Base-by-base conservation (phyloP, 1,139 yeast species). In the Yamadazyma sp. region DNA sequence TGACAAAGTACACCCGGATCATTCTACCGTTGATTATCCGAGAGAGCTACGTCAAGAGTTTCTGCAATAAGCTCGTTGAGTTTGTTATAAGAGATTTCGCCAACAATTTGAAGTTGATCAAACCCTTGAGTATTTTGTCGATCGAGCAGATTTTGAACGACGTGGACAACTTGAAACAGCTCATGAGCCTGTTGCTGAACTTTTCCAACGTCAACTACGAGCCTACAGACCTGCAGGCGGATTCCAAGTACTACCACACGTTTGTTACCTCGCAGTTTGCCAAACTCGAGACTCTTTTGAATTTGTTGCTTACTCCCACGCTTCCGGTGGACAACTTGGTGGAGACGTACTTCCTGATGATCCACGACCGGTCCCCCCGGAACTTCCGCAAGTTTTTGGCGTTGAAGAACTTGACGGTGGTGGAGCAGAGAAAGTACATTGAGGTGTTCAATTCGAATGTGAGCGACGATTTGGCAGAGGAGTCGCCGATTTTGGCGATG, bases 121-220 rank as follows among this genome's bases (percentile, higher is more conserved):
- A 76, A 43, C 95, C 95, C 1, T 73, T 90, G 26, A 70, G 76
- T 6, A 82, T 82, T 16, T 66, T 77, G 12, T 82, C 84, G 48
- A 84, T 94, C 5, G 96, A 90, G 56, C 97, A 90, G 56, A 70
- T 92, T 54, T 64, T 84, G 27, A 64, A 84, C 25, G 98, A 92
- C 59, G 55, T 86, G 4, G 79, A 81, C 30, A 70, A 76, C 8
- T 59, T 92, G 50, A 84, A 84, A 52, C 68, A 69, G 23, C 65
- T 76, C 22, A 71, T 88, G 35, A 48, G 74, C 16, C 62, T 60
- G 16, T 64, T 86, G 36, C 88, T 88, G 4, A 56, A 63, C 16
- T 62, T 59, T 40, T 56, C 72, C 1, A 64, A 68, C 46, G 63
- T 72, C 4, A 59, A 56, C 37, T 61, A 39, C 39, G 59, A 54